These are phyloP conservation scores for Berkeleyomyces rouxiae DNA, from an alignment of 2,329 filamentous ascomycete species.

Conservation along the genomic window DNA sequence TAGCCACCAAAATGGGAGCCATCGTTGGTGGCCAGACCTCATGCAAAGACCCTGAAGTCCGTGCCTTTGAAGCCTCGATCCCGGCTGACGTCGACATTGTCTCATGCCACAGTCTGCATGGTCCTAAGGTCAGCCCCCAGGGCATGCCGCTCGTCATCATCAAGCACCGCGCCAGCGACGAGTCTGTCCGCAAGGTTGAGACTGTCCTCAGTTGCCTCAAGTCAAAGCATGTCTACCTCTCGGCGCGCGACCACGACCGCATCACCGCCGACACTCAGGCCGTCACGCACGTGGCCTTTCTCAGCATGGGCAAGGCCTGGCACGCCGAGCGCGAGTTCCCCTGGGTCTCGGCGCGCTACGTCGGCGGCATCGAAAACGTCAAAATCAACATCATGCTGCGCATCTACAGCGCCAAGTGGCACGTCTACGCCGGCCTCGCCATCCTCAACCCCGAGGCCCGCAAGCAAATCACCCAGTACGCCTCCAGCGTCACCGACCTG, in stretches of 20 bases:
- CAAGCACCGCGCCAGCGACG: slow-evolving; percentile 71
- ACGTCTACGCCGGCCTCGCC: slow-evolving; percentile 92
- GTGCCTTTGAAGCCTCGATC: slow-evolving; percentile 77
- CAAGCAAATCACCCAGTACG: slow-evolving; percentile 88
- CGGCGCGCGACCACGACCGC: slow-evolving; percentile 75
- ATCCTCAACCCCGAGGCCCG: slow-evolving; percentile 90
- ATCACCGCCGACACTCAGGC: slow-evolving; percentile 98
- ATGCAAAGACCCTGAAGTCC: slow-evolving; percentile 92
- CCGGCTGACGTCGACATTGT: slow-evolving; percentile 82
- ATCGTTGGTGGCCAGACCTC: slow-evolving; percentile 97
- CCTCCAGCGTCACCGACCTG: slow-evolving; percentile 75
- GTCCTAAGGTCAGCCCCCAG: slow-evolving; percentile 71
- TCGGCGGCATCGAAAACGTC: slow-evolving; percentile 95
- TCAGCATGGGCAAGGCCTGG: slow-evolving; percentile 97
- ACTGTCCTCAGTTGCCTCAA: slow-evolving; percentile 64
- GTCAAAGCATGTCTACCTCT: slow-evolving; percentile 76
- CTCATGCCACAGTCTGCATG: slow-evolving; percentile 91
- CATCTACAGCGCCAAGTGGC: slow-evolving; percentile 98
- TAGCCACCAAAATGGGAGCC: slow-evolving; percentile 84
- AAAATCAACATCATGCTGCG: slow-evolving; percentile 97
- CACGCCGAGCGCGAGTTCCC: slow-evolving; percentile 88
- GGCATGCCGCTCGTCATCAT: slow-evolving; percentile 89
- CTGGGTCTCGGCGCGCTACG: slow-evolving; percentile 90
- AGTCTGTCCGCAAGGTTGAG: slow-evolving; percentile 63
- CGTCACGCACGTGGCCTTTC: slow-evolving; percentile 90